Evolutionary conservation across 2,329 filamentous ascomycete genomes (phyloP).

Genomic region (Biscogniauxia marginata): DNA sequence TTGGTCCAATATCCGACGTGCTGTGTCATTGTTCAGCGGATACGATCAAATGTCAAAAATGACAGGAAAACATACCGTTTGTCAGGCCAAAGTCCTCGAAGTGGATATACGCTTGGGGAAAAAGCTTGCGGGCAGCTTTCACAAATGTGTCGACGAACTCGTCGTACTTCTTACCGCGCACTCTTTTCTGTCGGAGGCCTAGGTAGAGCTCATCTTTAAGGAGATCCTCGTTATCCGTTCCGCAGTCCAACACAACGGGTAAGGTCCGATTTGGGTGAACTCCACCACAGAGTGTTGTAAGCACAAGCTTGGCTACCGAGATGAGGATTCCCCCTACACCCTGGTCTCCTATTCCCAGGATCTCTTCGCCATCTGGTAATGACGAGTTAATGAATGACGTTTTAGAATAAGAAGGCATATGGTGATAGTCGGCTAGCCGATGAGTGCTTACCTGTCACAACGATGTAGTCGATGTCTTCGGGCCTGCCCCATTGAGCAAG

Average conservation of each 20-base stretch:
- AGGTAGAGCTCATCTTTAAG: constrained; percentile 78
- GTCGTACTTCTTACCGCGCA: constrained; percentile 72
- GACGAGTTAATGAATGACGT: constrained; percentile 14
- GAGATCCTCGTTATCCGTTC: constrained; percentile 76
- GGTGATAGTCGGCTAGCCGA: not conserved
- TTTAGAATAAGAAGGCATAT: not conserved
- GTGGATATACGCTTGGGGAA: constrained; percentile 79
- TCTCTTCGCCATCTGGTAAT: constrained; percentile 59
- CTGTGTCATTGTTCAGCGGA: constrained; percentile 9
- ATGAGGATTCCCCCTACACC: constrained; percentile 84
- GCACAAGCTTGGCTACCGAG: constrained; percentile 76
- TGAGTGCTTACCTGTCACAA: constrained; percentile 65
- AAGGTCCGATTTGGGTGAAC: constrained; percentile 77
- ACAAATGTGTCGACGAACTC: constrained; percentile 76
- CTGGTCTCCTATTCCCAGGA: constrained; percentile 86
- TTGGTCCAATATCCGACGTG: constrained; percentile 68
- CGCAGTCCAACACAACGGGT: constrained; percentile 81
- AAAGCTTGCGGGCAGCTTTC: constrained; percentile 63
- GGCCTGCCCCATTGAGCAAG: constrained; percentile 65
- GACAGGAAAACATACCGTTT: constrained; percentile 52
- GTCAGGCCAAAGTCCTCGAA: constrained; percentile 84
- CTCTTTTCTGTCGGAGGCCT: constrained; percentile 65
- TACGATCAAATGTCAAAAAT: not conserved
- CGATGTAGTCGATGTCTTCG: constrained; percentile 84
- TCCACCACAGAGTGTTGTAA: constrained; percentile 84